phyloP scores from a whole-genome alignment of 1,139 yeast species.

The Starmera stellimalicola region DNA sequence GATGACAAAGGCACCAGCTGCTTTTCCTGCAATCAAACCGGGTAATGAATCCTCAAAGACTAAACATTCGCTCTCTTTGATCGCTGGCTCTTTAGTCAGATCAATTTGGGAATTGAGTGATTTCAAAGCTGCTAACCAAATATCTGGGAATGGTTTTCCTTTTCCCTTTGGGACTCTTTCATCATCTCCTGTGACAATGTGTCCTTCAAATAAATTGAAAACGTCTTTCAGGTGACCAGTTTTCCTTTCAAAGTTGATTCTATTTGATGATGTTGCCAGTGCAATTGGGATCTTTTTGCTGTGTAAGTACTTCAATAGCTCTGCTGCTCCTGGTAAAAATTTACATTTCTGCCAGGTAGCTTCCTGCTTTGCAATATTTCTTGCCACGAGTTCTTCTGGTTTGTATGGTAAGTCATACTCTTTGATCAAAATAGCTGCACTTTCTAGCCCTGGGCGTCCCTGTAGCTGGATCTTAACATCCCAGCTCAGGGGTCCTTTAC shows the following conservation, averaged over 20 bases:
- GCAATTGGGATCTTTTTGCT: constrained; percentile 62
- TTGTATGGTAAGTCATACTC: constrained; percentile 61
- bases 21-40: constrained; percentile 74
- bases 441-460: constrained; percentile 80
- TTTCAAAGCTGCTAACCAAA: constrained; percentile 75
- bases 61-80: constrained; percentile 67
- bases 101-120: constrained; percentile 39
- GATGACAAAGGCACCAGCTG: constrained; percentile 77
- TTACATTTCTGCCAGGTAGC: constrained; percentile 51
- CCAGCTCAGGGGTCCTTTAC: constrained; percentile 81
- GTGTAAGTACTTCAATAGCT: constrained; percentile 46
- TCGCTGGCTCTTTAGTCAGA: constrained; percentile 28
- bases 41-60: constrained; percentile 94
- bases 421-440: constrained; percentile 55
- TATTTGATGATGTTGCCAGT: constrained; percentile 81
- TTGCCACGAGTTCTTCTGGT: constrained; percentile 43
- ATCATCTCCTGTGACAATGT: constrained; percentile 84
- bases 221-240: constrained; percentile 57
- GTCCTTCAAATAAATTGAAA: constrained; percentile 55
- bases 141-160: constrained; percentile 91
- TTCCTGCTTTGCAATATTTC: constrained; percentile 46
- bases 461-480: constrained; percentile 77
- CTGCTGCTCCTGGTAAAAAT: constrained; percentile 80
- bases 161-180: constrained; percentile 68
- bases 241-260: constrained; percentile 50